These are phyloP conservation scores for Westerdykella ornata DNA, from an alignment of 2,329 filamentous ascomycete species.

Conservation along the genomic window DNA sequence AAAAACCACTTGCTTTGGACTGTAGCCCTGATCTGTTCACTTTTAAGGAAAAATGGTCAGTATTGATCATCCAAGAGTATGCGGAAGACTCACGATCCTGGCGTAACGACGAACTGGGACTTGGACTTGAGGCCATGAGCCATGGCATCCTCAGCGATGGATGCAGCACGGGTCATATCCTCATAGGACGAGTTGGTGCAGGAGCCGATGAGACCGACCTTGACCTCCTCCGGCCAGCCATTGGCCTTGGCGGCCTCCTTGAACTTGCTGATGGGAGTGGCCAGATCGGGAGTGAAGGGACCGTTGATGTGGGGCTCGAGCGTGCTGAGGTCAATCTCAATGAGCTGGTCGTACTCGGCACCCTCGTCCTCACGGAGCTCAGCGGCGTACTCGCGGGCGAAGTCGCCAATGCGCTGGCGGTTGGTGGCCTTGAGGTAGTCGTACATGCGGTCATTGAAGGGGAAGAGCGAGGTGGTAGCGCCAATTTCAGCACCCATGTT, in stretches of 20 bases:
- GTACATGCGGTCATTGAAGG: conserved; percentile 97
- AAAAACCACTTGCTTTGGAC: no score
- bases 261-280: conserved; percentile 96
- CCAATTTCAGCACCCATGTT: conserved; percentile 56
- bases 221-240: conserved; percentile 92
- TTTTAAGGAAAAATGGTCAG: no score
- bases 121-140: conserved; percentile 92
- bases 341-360: conserved; percentile 89
- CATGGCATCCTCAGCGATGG: conserved; percentile 85
- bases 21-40: no score
- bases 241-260: conserved; percentile 89
- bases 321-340: conserved; percentile 91
- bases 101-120: conserved; percentile 87
- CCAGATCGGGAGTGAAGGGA: conserved; percentile 96
- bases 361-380: conserved; percentile 84
- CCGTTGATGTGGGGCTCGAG: conserved; percentile 98
- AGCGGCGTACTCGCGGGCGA: conserved; percentile 72
- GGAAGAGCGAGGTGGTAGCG: conserved; percentile 90
- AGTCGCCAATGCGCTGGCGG: conserved; percentile 84
- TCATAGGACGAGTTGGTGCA: conserved; percentile 90
- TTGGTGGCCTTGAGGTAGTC: conserved; percentile 91
- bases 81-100: conserved; percentile 56
- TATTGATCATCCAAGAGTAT: neutral
- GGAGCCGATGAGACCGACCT: conserved; percentile 93
- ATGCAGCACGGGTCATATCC: conserved; percentile 91